phyloP scores from a whole-genome alignment of 441 rosid species.

The Melastoma candidum region DNA sequence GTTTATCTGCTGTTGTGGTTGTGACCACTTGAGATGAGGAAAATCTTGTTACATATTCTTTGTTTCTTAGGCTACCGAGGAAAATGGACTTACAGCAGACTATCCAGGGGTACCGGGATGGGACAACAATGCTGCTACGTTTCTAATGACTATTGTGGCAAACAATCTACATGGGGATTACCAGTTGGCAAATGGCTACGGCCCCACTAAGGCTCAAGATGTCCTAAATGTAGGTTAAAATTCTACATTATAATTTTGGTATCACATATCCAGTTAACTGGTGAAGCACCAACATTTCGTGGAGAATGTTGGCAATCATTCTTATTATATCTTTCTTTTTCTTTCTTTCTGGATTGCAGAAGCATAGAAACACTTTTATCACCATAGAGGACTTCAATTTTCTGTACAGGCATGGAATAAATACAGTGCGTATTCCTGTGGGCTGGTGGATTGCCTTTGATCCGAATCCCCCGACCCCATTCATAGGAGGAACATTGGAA shows the following conservation, averaged over 20 bases:
- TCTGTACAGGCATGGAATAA: conserved; percentile 51
- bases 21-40: no score
- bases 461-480: conserved; percentile 67
- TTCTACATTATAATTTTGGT: neutral
- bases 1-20: no score
- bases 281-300: no score
- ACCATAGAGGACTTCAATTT: conserved; percentile 52
- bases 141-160: conserved; percentile 43
- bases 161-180: conserved; percentile 71
- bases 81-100: conserved; percentile 51
- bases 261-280: neutral
- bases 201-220: conserved; percentile 41
- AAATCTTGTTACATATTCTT: conserved; percentile 11
- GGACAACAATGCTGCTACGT: conserved; percentile 62
- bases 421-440: conserved; percentile 66
- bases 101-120: conserved; percentile 60
- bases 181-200: conserved; percentile 69
- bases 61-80: conserved; percentile 39
- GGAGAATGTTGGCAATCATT: neutral
- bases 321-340: neutral
- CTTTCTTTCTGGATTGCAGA: conserved; percentile 30
- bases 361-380: conserved; percentile 48
- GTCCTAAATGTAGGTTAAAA: conserved; percentile 43
- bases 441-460: conserved; percentile 87
- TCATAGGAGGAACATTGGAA: conserved; percentile 51